Percentiles rank a stretch among this genome's conserved stretches.
Conservation (phyloP, 73 alveolate species). For the Paraurostyla sp. region DNA sequence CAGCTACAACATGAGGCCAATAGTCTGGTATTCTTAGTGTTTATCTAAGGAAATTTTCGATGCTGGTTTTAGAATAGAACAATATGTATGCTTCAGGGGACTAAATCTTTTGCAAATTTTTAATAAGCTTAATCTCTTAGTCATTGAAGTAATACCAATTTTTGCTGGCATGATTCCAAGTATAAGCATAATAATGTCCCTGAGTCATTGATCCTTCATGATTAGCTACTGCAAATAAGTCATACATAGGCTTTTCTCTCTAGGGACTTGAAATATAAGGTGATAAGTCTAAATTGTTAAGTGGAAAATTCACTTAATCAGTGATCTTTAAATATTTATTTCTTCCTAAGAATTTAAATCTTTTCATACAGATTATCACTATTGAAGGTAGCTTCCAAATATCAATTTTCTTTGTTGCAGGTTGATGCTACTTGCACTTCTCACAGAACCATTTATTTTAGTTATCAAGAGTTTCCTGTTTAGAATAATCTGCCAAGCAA, state of each 20-base stretch:
- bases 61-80: slow-evolving; percentile 79
- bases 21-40: slow-evolving; percentile 69
- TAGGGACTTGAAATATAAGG: slow-evolving; percentile 84
- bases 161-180: slow-evolving; percentile 79
- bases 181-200: slow-evolving; percentile 95
- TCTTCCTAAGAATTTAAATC: slow-evolving; percentile 80
- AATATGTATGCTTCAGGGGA: slow-evolving; percentile 84
- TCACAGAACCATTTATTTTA: slow-evolving; percentile 92
- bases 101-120: slow-evolving; percentile 62
- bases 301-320: slow-evolving; percentile 86
- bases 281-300: slow-evolving; percentile 84
- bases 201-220: slow-evolving; percentile 89
- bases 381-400: slow-evolving; percentile 94
- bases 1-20: slow-evolving; percentile 79
- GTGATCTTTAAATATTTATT: slow-evolving; percentile 83
- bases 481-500: slow-evolving; percentile 85
- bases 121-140: slow-evolving; percentile 64
- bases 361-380: slow-evolving; percentile 88
- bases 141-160: slow-evolving; percentile 86
- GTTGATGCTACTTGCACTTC: slow-evolving; percentile 84
- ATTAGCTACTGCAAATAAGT: slow-evolving; percentile 92
- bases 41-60: slow-evolving; percentile 78
- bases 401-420: slow-evolving; percentile 87
- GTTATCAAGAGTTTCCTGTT: slow-evolving; percentile 83
- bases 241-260: slow-evolving; percentile 86